Conservation (phyloP, 352 stramenopile genomes). For the Poterioochromonas sp. region DNA sequence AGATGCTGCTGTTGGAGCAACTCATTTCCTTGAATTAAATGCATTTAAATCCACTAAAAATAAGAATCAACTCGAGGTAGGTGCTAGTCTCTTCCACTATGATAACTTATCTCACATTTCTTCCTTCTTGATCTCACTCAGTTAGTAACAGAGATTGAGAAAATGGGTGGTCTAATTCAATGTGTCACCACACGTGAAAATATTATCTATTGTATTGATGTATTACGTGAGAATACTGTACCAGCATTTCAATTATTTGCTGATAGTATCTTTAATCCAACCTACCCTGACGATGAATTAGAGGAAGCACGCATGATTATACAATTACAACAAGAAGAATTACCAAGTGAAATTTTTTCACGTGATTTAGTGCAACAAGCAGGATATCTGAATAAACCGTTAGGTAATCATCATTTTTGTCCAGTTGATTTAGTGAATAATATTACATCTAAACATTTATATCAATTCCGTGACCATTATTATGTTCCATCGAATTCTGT, state of each 20-base stretch:
- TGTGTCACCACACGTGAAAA: conserved; percentile 67
- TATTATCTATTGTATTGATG: conserved; percentile 80
- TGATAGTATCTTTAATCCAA: conserved; percentile 68
- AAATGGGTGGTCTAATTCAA: conserved; percentile 68
- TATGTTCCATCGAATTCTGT: conserved; percentile 57
- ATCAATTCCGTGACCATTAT: conserved; percentile 63
- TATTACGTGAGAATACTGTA: conserved; percentile 73
- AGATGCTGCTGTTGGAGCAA: not conserved
- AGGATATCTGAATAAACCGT: conserved; percentile 58
- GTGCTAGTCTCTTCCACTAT: not conserved
- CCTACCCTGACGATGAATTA: conserved; percentile 61
- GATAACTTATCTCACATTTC: not conserved
- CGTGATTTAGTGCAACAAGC: conserved; percentile 67
- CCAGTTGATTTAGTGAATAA: conserved; percentile 66
- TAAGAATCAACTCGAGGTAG: not conserved
- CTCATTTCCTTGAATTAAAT: conserved; percentile 13
- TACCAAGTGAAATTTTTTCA: conserved; percentile 58
- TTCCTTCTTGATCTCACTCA: not conserved
- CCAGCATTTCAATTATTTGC: conserved; percentile 69
- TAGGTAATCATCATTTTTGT: conserved; percentile 54
- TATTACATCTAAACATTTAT: conserved; percentile 59
- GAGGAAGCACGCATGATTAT: conserved; percentile 72
- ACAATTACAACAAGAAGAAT: conserved; percentile 69
- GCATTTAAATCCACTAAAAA: not conserved
- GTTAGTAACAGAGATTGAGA: conserved; percentile 49